Base-by-base conservation (phyloP, 2,329 filamentous ascomycete genomes). In the Clonostachys byssicola region DNA sequence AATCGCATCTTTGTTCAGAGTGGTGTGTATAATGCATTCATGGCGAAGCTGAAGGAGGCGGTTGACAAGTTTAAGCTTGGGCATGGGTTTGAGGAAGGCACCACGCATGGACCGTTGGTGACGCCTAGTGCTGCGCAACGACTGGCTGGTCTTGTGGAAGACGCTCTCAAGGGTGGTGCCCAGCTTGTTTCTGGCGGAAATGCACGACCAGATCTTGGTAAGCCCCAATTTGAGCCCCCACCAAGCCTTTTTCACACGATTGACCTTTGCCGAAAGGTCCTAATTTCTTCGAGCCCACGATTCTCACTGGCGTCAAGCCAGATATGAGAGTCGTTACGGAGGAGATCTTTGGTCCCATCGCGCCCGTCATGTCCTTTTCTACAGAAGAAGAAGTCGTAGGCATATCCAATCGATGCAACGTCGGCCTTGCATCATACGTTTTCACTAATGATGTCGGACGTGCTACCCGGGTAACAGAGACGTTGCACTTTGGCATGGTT, bases 1-100 rank as follows among this genome's bases (percentile, higher is more conserved):
- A 94, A 95, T 71, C 78, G 89, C 30, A 81, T 95, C 53, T 92
- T 87, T 63, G 78, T 94, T 6, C 89, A 95, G 64, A 73, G 77
- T 35, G 85, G 81, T 48, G 80, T 94, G 63, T 91, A 94, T 68
- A 86, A 92, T 57, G 72, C 77, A 35, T 94, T 94, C 56, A 78
- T 80, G 5, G 58, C 72, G 42, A 82, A 80, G 44, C 83, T 94
- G 53, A 78, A 51, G 67, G 71, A 71, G 50, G 75, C 75, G 52
- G 76, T 80, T 36, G 73, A 74, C 51, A 68, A n/a, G n/a, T n/a
- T n/a, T n/a, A 79, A 77, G 57, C 73, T 81, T 34, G 77, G 78
- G 13, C 60, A 65, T 12, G 78, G 77, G 16, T 78, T 72, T 54
- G 72, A 70, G 52, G 68, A 68, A 13, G 33, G 39, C 18, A 12